Conservation (phyloP, 768 basidiomycete species). For the Mycena epipterygia region DNA sequence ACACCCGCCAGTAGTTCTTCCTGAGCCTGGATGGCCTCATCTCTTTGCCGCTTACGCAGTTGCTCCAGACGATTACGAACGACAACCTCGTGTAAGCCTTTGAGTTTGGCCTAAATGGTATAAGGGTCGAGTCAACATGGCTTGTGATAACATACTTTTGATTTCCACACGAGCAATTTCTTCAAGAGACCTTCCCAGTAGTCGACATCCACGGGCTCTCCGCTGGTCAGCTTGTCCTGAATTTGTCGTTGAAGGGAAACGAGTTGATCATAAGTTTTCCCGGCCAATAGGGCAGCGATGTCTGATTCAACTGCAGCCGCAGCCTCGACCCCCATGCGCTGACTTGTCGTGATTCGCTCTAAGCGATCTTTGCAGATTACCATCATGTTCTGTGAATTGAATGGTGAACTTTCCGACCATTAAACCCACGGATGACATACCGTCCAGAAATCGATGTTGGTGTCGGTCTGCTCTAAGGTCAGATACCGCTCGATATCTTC, state of each 20-base stretch:
- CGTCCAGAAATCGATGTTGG: constrained; percentile 98
- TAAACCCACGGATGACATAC: constrained; percentile 55
- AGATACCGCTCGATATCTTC: constrained; percentile 96
- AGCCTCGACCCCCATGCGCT: constrained; percentile 75
- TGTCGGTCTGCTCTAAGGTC: constrained; percentile 83
- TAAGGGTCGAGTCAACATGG: constrained; percentile 18
- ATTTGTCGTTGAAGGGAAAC: constrained; percentile 86
- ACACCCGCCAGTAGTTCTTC: constrained; percentile 90
- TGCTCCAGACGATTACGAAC: constrained; percentile 97
- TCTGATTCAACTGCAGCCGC: constrained; percentile 89
- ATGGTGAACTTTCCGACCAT: background rate
- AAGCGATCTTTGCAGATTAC: constrained; percentile 94
- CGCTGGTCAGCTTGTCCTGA: constrained; percentile 88
- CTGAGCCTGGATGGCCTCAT: constrained; percentile 95
- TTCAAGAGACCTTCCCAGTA: constrained; percentile 97
- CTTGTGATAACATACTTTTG: constrained; percentile 71
- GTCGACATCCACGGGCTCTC: constrained; percentile 96
- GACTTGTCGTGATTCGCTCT: constrained; percentile 77
- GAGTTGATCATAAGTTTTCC: constrained; percentile 90
- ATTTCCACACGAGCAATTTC: constrained; percentile 96
- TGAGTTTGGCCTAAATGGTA: constrained; percentile 82
- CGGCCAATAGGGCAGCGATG: constrained; percentile 83
- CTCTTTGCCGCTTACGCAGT: constrained; percentile 93
- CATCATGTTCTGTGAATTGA: constrained; percentile 86
- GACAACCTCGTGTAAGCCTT: constrained; percentile 94